phyloP scores from a whole-genome alignment of 352 stramenopile genomes.

The Stramenopiles sp. region DNA sequence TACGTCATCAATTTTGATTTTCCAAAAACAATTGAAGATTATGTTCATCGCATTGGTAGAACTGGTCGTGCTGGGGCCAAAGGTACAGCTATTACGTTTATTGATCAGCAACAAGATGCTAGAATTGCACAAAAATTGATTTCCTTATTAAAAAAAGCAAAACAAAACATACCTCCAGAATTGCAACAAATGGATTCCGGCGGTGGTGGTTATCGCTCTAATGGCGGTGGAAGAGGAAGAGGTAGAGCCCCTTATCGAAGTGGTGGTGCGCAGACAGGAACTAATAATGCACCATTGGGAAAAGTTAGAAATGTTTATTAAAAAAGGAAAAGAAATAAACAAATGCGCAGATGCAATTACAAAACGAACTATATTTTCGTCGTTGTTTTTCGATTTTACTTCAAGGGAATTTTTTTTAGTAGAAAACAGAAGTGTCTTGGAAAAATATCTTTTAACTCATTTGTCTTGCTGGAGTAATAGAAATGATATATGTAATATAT shows the following conservation, averaged over 20 bases:
- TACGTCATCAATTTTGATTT: conserved; percentile 99
- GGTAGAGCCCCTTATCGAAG: conserved; percentile 31
- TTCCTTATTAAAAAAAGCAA: conserved; percentile 70
- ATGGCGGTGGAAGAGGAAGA: conserved; percentile 28
- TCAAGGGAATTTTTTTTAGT: no score
- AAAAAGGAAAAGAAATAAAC: no score
- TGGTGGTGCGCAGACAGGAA: not conserved
- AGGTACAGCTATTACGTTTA: conserved; percentile 96
- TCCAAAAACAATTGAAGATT: conserved; percentile 93
- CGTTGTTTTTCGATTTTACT: no score
- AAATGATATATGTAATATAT: no score
- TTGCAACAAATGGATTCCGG: conserved; percentile 41
- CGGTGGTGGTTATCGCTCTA: conserved; percentile 23
- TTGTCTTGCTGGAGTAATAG: no score
- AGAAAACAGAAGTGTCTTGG: no score
- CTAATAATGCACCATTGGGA: not conserved
- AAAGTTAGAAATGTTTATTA: not conserved
- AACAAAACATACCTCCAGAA: conserved; percentile 60
- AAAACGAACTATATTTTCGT: no score
- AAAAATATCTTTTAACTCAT: no score
- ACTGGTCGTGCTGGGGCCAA: conserved; percentile 90
- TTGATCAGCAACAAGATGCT: conserved; percentile 67
- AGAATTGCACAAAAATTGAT: conserved; percentile 79
- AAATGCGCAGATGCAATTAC: no score
- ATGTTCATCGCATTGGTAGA: conserved; percentile 93